Evolutionary conservation across 352 stramenopile genomes (phyloP).

Genomic region (Pythium phragmitis): DNA sequence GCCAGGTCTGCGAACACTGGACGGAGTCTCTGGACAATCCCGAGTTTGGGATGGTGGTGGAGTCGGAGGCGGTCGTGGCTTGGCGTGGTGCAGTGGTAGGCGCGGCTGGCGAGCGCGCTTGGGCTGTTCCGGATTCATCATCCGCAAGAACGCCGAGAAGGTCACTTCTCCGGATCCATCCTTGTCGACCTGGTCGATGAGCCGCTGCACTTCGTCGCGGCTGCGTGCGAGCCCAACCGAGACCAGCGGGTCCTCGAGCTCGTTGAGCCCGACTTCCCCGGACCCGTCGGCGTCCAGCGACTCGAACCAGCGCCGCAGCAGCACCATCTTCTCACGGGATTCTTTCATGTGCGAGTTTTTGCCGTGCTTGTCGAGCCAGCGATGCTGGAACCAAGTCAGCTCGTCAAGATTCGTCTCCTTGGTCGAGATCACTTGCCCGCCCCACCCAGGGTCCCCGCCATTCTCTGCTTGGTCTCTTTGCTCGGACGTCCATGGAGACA

Average conservation of each 20-base stretch:
- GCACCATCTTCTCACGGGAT: constrained; percentile 56
- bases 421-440: not conserved
- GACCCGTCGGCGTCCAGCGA: constrained; percentile 85
- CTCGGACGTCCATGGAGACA: not conserved
- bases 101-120: constrained; percentile 31
- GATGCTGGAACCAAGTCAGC: constrained; percentile 73
- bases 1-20: not conserved
- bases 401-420: constrained; percentile 54
- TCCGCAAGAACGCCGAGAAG: constrained; percentile 67
- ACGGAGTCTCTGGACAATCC: not conserved
- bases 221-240: constrained; percentile 77
- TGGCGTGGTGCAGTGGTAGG: constrained; percentile 48
- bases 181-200: constrained; percentile 74
- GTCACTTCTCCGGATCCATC: constrained; percentile 66
- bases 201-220: constrained; percentile 66
- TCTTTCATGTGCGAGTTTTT: constrained; percentile 71
- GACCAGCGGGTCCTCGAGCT: constrained; percentile 87
- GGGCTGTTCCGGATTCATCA: constrained; percentile 64
- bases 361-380: constrained; percentile 75
- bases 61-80: constrained; percentile 20
- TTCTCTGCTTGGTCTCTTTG: not conserved
- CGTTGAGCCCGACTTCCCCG: constrained; percentile 76
- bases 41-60: not conserved
- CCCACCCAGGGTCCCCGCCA: constrained; percentile 9
- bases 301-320: constrained; percentile 84